These are phyloP conservation scores for Pedinophyceae sp. DNA, from an alignment of 139 green algal species.

Conservation along the genomic window DNA sequence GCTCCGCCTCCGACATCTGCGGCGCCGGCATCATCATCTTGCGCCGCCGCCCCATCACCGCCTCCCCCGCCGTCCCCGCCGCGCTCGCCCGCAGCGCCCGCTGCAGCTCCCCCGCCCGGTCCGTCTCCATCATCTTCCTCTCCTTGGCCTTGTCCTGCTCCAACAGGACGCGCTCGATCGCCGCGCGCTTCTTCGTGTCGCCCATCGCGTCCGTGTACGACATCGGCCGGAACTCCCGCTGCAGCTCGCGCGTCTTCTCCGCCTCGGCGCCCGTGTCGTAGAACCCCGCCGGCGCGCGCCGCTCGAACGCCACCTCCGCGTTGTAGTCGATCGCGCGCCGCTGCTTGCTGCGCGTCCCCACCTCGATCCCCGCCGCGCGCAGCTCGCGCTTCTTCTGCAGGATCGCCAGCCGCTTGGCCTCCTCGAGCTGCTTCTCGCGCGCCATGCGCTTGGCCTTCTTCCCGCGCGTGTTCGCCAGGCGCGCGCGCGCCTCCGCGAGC, in stretches of 20 bases:
- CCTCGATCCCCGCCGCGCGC: constrained; percentile 55
- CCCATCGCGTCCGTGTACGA: constrained; percentile 85
- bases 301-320: constrained; percentile 86
- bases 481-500: constrained; percentile 85
- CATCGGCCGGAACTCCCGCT: constrained; percentile 65
- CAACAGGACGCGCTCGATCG: constrained; percentile 66
- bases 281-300: constrained; percentile 61
- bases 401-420: constrained; percentile 77
- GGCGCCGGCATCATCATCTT: constrained; percentile 76
- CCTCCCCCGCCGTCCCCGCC: constrained; percentile 14
- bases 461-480: constrained; percentile 93
- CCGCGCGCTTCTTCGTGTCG: constrained; percentile 55
- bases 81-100: constrained; percentile 47
- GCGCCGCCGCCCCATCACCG: constrained; percentile 24
- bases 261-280: constrained; percentile 70
- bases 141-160: constrained; percentile 66
- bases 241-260: constrained; percentile 31
- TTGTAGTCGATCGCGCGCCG: constrained; percentile 60
- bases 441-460: constrained; percentile 99
- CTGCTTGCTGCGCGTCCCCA: constrained; percentile 7
- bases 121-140: constrained; percentile 32
- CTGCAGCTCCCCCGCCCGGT: constrained; percentile 7
- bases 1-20: constrained; percentile 67
- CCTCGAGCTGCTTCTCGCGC: constrained; percentile 92
- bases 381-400: constrained; percentile 95